These are phyloP conservation scores for Saccharomyces hybrid DNA, from an alignment of 1,139 yeast species.

Conservation along the genomic window DNA sequence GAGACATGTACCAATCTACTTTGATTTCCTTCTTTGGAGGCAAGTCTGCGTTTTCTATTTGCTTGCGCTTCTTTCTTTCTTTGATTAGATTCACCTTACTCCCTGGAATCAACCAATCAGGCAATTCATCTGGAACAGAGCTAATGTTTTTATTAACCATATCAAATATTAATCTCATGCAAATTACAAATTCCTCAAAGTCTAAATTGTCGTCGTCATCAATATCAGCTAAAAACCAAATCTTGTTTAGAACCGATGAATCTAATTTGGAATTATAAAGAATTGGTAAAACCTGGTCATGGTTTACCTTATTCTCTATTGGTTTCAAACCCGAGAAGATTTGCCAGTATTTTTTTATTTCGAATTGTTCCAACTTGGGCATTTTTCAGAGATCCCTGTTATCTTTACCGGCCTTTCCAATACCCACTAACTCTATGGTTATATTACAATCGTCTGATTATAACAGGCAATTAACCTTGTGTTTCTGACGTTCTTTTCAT, in stretches of 20 bases:
- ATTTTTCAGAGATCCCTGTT: conserved; percentile 9
- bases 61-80: conserved; percentile 47
- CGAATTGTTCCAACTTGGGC: conserved; percentile 80
- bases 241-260: conserved; percentile 64
- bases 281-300: conserved; percentile 79
- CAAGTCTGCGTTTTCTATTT: conserved; percentile 29
- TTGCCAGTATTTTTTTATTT: conserved; percentile 94
- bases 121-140: conserved; percentile 62
- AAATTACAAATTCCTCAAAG: conserved; percentile 94
- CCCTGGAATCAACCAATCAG: conserved; percentile 88
- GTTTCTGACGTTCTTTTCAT: not conserved
- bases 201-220: conserved; percentile 88
- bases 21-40: conserved; percentile 31
- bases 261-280: conserved; percentile 80
- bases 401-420: not conserved
- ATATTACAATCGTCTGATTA: not conserved
- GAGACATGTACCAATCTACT: conserved; percentile 95
- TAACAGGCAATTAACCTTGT: not conserved
- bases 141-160: conserved; percentile 66
- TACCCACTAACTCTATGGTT: not conserved
- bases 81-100: conserved; percentile 70
- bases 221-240: conserved; percentile 91
- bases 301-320: conserved; percentile 63
- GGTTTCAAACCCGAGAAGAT: conserved; percentile 88
- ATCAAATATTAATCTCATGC: conserved; percentile 92